phyloP scores from a whole-genome alignment of 2,329 filamentous ascomycete species.

The Fusarium pseudograminearum region DNA sequence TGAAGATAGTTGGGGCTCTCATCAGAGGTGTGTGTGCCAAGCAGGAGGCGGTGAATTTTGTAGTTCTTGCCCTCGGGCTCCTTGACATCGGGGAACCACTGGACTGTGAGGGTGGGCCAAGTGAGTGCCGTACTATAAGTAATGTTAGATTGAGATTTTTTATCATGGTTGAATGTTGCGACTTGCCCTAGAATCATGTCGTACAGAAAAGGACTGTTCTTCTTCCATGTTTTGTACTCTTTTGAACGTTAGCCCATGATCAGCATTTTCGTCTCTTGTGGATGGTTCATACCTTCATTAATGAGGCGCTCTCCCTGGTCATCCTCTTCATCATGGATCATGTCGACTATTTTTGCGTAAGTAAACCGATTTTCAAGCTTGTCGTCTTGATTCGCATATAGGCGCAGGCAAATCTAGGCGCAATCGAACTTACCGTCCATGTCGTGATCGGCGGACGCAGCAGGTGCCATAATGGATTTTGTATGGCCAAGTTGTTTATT shows the following conservation, averaged over 20 bases:
- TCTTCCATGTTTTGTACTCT: conserved; percentile 99
- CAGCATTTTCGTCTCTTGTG: background rate
- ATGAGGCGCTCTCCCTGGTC: conserved; percentile 86
- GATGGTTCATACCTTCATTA: conserved; percentile 77
- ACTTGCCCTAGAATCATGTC: conserved; percentile 89
- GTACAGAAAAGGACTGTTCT: conserved; percentile 98
- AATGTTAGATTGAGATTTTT: conserved; percentile 10
- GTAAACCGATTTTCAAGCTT: conserved; percentile 3
- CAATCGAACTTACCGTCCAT: conserved; percentile 51
- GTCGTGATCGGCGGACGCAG: conserved; percentile 53
- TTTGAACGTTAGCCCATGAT: conserved; percentile 34
- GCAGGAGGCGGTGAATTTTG: conserved; percentile 86
- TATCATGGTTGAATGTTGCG: background rate
- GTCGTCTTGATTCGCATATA: conserved; percentile 7
- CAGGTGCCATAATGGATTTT: conserved; percentile 51
- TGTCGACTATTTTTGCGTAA: conserved; percentile 50
- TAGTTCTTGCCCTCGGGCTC: conserved; percentile 88
- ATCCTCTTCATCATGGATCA: conserved; percentile 74
- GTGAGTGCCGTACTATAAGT: conserved; percentile 80
- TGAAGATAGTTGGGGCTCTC: conserved; percentile 90
- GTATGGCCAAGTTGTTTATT: background rate
- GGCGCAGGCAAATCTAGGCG: conserved; percentile 21
- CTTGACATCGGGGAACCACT: conserved; percentile 98
- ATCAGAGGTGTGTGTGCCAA: conserved; percentile 94
- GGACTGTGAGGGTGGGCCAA: conserved; percentile 96